A percentile compares a stretch with the other conserved stretches of the same genome.
Conservation (phyloP, 1,139 yeast species). For the Geotrichum candidum region DNA sequence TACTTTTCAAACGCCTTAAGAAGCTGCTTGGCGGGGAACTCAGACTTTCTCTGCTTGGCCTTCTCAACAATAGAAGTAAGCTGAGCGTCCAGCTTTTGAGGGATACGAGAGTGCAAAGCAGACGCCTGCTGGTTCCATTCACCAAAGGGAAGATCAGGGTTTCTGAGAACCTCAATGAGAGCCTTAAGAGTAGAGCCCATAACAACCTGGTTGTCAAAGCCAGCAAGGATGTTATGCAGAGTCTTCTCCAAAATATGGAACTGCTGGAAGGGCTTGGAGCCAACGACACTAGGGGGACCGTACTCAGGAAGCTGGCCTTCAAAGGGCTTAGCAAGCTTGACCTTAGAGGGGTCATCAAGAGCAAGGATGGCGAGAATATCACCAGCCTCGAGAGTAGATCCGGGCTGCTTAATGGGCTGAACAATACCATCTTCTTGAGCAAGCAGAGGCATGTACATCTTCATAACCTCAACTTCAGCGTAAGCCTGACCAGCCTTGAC, state of each 20-base stretch:
- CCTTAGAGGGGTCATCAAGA: slow-evolving; percentile 93
- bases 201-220: slow-evolving; percentile 92
- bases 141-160: slow-evolving; percentile 81
- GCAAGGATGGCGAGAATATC: slow-evolving; percentile 92
- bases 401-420: slow-evolving; percentile 95
- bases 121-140: slow-evolving; percentile 85
- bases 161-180: slow-evolving; percentile 64
- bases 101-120: slow-evolving; percentile 88
- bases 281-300: slow-evolving; percentile 77
- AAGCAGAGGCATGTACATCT: slow-evolving; percentile 60
- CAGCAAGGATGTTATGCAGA: slow-evolving; percentile 72
- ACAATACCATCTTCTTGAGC: slow-evolving; percentile 88
- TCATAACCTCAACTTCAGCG: slow-evolving; percentile 99
- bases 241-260: slow-evolving; percentile 55
- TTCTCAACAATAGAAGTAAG: slow-evolving; percentile 57
- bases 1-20: slow-evolving; percentile 55
- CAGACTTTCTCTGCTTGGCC: slow-evolving; percentile 57
- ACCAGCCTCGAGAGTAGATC: slow-evolving; percentile 92
- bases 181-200: slow-evolving; percentile 75
- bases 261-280: slow-evolving; percentile 77
- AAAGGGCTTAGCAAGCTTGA: slow-evolving; percentile 90
- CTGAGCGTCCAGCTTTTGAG: slow-evolving; percentile 64
- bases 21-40: slow-evolving; percentile 88
- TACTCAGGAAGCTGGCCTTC: slow-evolving; percentile 89
- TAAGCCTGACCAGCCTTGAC: slow-evolving; percentile 86